Percentiles rank a stretch among this genome's conserved stretches.
These are phyloP conservation scores for Plasmodium billcollinsi DNA, from an alignment of 169 alveolate genomes.

Conservation along the genomic window DNA sequence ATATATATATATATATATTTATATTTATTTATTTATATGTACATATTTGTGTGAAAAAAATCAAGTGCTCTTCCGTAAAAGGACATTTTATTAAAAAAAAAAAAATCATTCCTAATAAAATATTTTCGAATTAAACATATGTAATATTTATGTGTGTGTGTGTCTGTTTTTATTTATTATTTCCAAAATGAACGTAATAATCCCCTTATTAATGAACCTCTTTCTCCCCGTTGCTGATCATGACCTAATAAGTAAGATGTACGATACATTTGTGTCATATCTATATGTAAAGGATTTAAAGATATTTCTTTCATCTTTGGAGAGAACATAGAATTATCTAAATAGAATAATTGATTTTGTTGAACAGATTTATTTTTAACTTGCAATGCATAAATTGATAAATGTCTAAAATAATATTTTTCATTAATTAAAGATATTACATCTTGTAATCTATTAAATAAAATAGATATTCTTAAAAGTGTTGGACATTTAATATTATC, in stretches of 20 bases:
- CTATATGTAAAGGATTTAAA: constrained; percentile 29
- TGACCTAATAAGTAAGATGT: constrained; percentile 7
- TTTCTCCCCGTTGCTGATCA: constrained; percentile 24
- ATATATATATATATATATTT: too few species aligned
- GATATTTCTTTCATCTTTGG: constrained; percentile 33
- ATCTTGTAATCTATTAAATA: constrained; percentile 78
- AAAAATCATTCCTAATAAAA: neutral
- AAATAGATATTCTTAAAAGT: constrained; percentile 77
- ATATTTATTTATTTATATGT: too few species aligned
- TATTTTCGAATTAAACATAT: neutral
- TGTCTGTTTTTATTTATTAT: neutral
- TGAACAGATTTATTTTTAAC: constrained; percentile 34
- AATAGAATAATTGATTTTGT: constrained; percentile 12
- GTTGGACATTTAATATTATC: constrained; percentile 35
- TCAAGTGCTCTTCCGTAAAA: neutral
- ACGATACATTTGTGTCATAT: constrained; percentile 36
- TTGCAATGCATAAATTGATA: constrained; percentile 59
- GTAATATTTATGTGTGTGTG: neutral
- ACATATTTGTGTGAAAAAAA: neutral
- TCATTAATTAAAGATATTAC: constrained; percentile 36
- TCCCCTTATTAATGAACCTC: constrained; percentile 33
- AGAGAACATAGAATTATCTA: constrained; percentile 41
- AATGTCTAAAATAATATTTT: constrained; percentile 45
- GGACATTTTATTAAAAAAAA: neutral
- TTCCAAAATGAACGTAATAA: constrained; percentile 53